Base-by-base conservation (phyloP, 768 basidiomycete genomes). In the Nidularia sp. region DNA sequence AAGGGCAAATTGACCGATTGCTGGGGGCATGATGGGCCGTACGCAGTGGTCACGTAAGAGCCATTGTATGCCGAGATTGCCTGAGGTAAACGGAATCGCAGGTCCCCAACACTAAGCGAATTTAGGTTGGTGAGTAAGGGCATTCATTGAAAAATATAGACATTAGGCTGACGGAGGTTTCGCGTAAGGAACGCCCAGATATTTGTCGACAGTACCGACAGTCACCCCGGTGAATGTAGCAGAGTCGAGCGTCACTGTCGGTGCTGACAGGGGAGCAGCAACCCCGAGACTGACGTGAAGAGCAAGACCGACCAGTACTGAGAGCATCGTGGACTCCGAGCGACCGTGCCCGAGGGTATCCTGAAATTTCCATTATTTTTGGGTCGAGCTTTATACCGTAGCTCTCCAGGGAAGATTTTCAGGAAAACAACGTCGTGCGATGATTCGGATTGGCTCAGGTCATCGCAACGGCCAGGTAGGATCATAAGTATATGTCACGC, bases 141-240 rank as follows among this genome's bases (percentile, higher is more conserved):
- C 25, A 29, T 29, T 29, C 12, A 6, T 4, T 5, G 10, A 31
- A 31, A 31, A 7, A 39, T 7, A 25, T 6, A 36, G 36, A 31
- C 32, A n/a, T 52, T 0, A 41, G 10, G 60, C 76, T 55, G 53
- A 84, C 82, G 80, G 79, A 22, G 82, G 76, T 59, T 74, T 55
- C 10, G 79, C 81, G 50, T 78, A 84, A 1, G 81, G 81, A 36
- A 84, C 79, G 2, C 81, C 80, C 2, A 79, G 62, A 57, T 77
- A 83, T 52, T 70, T 68, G 7, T 72, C 61, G 8, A 67, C 58
- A 2, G 52, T 53, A 2, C 70, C 70, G 34, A 61, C 63, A 6
- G 61, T 57, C 13, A 53, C 57, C 12, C 81, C 81, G n/a, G 66
- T 66, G 61, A 81, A 71, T 0, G 71, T 77, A 3, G 69, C 79